Base-by-base conservation (phyloP, 208 protist species). In the Leishmania braziliensis region DNA sequence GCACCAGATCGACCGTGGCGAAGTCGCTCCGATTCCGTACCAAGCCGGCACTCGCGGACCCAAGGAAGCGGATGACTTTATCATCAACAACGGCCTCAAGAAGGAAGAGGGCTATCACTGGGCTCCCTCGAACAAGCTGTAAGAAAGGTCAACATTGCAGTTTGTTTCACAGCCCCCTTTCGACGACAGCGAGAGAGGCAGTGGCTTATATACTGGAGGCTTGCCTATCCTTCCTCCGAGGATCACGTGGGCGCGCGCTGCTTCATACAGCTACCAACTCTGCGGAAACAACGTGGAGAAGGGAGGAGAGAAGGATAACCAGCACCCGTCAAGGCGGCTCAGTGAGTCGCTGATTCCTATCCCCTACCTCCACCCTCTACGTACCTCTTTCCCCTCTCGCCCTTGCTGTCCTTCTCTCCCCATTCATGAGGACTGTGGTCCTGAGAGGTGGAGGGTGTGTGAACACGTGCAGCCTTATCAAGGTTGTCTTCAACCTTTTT, bases 41-140 rank as follows among this genome's bases (percentile, higher is more conserved):
- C 53, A 69, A 56, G 93, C 96, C n/a, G 96, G 95, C 54, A 93
- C 91, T 1, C 87, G 92, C 53, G 96, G 96, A 8, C 96, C 96
- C 14, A 85, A 82, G 68, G 93, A 91, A 80, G 93, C 92, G 16
- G 87, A 98, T 62, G 85, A 90, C 0, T 89, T 97, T 69, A 85
- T 95, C 54, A 20, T 80, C 14, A 70, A 84, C 33, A 88, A 75
- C 51, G 94, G 94, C 20, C 95, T 92, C 88, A 92, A 93, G 84
- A 71, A 82, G 65, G 66, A 86, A 51, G 82, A 86, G 36, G 86
- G 79, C 29, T 95, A 93, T 78, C 86, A 89, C 51, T 95, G 89
- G 88, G 43, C 81, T 16, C 79, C 91, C 2, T 62, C 83, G 23
- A 92, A 95, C 81, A 95, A 95, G 80, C 83, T 95, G 68, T 95